Base-by-base conservation (phyloP, 257 asterid genomes). In the Gentiana straminea region DNA sequence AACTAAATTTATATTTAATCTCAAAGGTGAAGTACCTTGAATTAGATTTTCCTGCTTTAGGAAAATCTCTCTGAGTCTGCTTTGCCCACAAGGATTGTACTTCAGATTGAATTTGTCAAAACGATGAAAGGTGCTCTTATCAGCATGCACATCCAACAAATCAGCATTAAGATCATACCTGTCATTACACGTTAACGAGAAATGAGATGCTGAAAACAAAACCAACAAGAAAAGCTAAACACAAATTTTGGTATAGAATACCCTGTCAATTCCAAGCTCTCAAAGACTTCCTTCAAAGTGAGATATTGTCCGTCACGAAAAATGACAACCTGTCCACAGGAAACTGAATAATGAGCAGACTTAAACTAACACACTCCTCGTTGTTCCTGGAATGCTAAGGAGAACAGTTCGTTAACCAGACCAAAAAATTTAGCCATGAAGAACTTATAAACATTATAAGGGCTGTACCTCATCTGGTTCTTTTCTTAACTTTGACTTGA, bases 201-300 rank as follows among this genome's bases (percentile, higher is more conserved):
- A 52, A 57, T 51, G 47, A 7, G n/a, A 65, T 32, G 53, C 46
- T 51, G 37, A 33, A 43, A 10, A 67, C 43, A 52, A 24, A 51
- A 13, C 24, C 12, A 13, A 38, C 35, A 54, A 13, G 10, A 12
- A 13, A 13, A 35, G 8, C 36, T 46, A 45, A 51, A 46, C 52
- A 35, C 37, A 54, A 57, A 54, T 39, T 46, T 60, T n/a, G 57
- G 8, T 41, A 10, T 41, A 10, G 8, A 86, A 71, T 65, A 89
- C 97, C 97, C 97, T 60, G 94, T 85, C 63, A 89, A 79, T 69
- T 89, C 97, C 79, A 89, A 81, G 75, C 95, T 85, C 75, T 89
- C 94, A 70, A 89, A 89, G 70, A 89, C 97, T 78, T 89, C 97
- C 77, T 85, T 89, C 78, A 89, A 70, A 7, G 95, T 89, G 59